Base-by-base conservation (phyloP, 2,329 filamentous ascomycete species). In the Trichoderma sp. region DNA sequence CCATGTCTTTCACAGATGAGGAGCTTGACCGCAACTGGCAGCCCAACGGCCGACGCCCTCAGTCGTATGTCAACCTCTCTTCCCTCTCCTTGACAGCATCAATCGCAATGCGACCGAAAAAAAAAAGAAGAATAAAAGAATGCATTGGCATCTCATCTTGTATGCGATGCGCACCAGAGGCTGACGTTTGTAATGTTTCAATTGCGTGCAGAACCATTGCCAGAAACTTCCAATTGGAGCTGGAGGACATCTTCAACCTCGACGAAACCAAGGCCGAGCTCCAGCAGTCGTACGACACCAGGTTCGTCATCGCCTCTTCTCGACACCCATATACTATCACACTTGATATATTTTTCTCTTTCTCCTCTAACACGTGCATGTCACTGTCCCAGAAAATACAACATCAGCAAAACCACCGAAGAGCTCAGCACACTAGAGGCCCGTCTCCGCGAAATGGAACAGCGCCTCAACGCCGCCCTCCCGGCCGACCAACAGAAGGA, bases 231-330 rank as follows among this genome's bases (percentile, higher is more conserved):
- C 95, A 94, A 72, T 86, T 90, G 58, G 93, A 95, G 80, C 86
- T 98, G 73, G 92, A 95, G 85, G 92, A 94, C 80, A 92, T 97
- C 76, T 98, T 98, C 85, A 92, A 92, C 78, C 91, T 98, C 79
- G 93, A 96, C 76, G 92, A 90, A 81, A 91, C 91, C 76, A 79
- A 96, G 72, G 89, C 91, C 78, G 88, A 92, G 73, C 87, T 97
- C 43, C 89, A 92, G 78, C 87, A 91, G 80, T 89, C 92, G 75
- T 89, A 97, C 73, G 88, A 93, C 79, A 88, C 93, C 81, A 95
- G 95, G 95, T 98, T 85, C 79, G 91, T 83, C 57, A 32, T 39
- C 12, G 39, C 13, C 13, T 39, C 11, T 23, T 23, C 57, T 28
- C 43, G 13, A 26, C 59, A 6, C 3, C 13, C 34, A 36, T 36